A percentile compares a stretch with the other conserved stretches of the same genome.
Evolutionary conservation across 164 flowering plant species (phyloP).

Genomic region (Vitis rotundifolia): DNA sequence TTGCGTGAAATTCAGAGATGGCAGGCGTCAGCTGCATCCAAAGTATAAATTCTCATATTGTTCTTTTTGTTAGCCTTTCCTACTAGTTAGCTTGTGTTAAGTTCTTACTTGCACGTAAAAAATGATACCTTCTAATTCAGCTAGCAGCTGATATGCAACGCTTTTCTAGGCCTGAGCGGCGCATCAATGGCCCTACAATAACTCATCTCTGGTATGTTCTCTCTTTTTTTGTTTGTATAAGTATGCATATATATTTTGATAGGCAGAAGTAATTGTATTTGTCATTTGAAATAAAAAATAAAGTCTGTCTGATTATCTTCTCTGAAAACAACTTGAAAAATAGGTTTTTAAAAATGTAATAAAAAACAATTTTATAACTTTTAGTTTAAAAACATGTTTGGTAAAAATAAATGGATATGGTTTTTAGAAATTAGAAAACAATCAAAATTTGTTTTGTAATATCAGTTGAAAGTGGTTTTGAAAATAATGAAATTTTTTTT

Average conservation of each 20-base stretch:
- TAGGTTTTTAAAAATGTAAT: no score
- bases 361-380: no score
- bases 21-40: conserved; percentile 94
- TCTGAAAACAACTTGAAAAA: no score
- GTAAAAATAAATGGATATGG: no score
- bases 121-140: conserved; percentile 40
- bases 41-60: conserved; percentile 41
- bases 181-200: conserved; percentile 93
- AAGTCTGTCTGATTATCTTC: no score
- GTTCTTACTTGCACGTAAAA: background rate
- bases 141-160: conserved; percentile 99
- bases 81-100: background rate
- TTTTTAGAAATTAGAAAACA: no score
- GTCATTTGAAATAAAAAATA: no score
- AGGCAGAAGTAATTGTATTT: no score
- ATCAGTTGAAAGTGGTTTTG: no score
- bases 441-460: no score
- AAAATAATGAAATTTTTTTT: no score
- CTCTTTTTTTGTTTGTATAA: background rate
- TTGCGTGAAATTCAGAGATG: conserved; percentile 96
- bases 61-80: background rate
- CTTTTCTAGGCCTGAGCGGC: conserved; percentile 95
- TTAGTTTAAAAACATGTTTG: no score
- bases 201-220: conserved; percentile 87
- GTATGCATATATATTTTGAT: background rate